phyloP scores from a whole-genome alignment of 148 eudicot genomes.

The Vaccinium vitisidaea region DNA sequence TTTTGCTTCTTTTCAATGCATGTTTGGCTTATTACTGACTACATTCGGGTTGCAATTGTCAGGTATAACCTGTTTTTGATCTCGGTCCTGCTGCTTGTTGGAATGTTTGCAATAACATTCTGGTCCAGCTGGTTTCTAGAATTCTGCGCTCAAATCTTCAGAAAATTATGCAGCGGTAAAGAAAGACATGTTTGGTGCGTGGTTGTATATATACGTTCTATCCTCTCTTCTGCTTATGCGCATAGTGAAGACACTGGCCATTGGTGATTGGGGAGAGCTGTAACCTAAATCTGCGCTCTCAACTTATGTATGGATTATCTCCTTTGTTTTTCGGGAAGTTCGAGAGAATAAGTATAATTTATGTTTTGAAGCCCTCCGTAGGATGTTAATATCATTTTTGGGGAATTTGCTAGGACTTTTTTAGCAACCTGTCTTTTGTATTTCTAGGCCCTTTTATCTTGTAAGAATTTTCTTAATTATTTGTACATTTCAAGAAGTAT shows the following conservation, averaged over 20 bases:
- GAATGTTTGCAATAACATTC: slow-evolving; percentile 6
- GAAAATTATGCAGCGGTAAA: slow-evolving; percentile 12
- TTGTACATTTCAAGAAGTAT: slow-evolving; percentile 17
- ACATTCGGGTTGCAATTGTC: neutral
- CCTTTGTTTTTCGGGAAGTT: neutral
- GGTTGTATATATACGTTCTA: slow-evolving; percentile 11
- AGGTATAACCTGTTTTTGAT: slow-evolving; percentile 14
- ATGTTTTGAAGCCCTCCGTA: slow-evolving; percentile 5
- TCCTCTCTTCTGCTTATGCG: neutral
- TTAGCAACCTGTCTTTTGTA: neutral
- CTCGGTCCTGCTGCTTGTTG: slow-evolving; percentile 15
- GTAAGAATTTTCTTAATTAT: neutral
- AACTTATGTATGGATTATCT: neutral
- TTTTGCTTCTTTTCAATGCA: neutral
- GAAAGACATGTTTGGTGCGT: slow-evolving; percentile 6
- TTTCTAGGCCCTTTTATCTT: slow-evolving; percentile 1
- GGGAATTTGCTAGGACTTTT: slow-evolving; percentile 10
- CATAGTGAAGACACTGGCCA: neutral
- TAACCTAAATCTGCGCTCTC: neutral
- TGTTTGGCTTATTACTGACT: neutral
- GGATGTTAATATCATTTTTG: slow-evolving; percentile 10
- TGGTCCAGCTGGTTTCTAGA: slow-evolving; percentile 3
- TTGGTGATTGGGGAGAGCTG: slow-evolving; percentile 5
- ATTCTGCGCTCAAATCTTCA: neutral
- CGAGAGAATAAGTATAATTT: neutral